Conservation (phyloP, 768 basidiomycete genomes). For the Tricholoma sp. region DNA sequence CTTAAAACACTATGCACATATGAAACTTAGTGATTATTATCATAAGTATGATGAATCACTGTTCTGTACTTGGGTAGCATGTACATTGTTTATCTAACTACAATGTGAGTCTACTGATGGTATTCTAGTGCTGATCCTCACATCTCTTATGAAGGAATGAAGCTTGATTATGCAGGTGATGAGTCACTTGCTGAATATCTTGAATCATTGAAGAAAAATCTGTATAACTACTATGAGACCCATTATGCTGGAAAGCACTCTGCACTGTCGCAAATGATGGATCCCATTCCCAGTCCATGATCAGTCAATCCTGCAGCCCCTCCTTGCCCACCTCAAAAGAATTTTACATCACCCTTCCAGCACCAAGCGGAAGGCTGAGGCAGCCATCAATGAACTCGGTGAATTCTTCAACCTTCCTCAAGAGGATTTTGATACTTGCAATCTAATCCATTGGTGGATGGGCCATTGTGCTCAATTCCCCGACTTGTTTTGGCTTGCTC, state of each 20-base stretch:
- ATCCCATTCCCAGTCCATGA: not conserved
- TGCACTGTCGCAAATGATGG: not conserved
- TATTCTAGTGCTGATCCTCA: not conserved
- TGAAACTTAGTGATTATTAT: too few species aligned
- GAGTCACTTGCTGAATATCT: too few species aligned
- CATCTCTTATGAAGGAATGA: not conserved
- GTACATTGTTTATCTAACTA: not conserved
- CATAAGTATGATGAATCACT: too few species aligned
- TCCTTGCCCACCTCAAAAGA: not conserved
- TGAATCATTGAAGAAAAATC: not conserved
- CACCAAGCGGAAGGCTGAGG: too few species aligned
- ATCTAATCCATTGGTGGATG: conserved; percentile 28
- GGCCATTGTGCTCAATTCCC: conserved; percentile 1
- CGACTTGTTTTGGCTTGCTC: not conserved
- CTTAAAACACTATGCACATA: too few species aligned
- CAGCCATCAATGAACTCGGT: conserved; percentile 16
- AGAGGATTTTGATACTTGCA: conserved; percentile 21
- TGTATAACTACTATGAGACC: not conserved
- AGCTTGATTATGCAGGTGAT: too few species aligned
- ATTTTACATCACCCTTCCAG: too few species aligned
- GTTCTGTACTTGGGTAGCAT: not conserved
- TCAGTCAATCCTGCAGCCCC: not conserved
- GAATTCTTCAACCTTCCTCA: conserved; percentile 18
- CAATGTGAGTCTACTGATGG: not conserved
- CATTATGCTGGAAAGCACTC: not conserved